Evolutionary conservation across 1,139 yeast genomes (phyloP), one percentile per base, ranked within the genome.

Genomic region (Protomyces gravidus): DNA sequence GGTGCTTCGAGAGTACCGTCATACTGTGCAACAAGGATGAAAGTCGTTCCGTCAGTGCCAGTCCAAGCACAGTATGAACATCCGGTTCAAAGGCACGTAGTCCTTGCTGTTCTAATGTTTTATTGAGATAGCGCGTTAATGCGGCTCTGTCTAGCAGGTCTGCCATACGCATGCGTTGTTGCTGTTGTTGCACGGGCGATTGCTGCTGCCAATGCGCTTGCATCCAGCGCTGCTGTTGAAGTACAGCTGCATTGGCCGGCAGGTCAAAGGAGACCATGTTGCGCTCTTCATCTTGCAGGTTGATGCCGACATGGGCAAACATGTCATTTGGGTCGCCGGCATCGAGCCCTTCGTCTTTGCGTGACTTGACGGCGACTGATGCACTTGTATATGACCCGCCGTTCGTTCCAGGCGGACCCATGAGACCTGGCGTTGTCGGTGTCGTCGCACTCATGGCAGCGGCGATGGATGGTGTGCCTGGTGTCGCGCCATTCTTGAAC

Each of bases 321-420:
- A 53, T 50, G 48, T 53, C 58, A 26, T 53, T 53, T 15, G 58
- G 58, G 27, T 53, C 58, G 6, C 58, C 58, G 26, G 47, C 58
- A 26, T 53, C 58, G 36, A 53, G 28, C 3, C 58, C 58, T 2
- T 53, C 51, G 28, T 53, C 58, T 30, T 28, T 39, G 27, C 48
- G 47, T 15, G 11, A 11, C 11, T 33, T 23, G n/a, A 7, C 21
- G 2, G 51, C n/a, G 2, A 17, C 50, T 2, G 58, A 46, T 15
- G 58, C 46, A 2, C 11, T 23, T 4, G 9, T 17, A n/a, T 36
- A 36, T 6, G 17, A 23, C n/a, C n/a, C n/a, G 2, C 46, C 46
- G 46, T 27, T 46, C 6, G 58, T 33, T n/a, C 42, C 46, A 7
- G 56, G 56, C 2, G 56, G 56, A 4, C 56, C 56, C 56, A 52